Evolutionary conservation across 2,329 filamentous ascomycete genomes (phyloP).

Genomic region (Ceratocystis diversiconidia): DNA sequence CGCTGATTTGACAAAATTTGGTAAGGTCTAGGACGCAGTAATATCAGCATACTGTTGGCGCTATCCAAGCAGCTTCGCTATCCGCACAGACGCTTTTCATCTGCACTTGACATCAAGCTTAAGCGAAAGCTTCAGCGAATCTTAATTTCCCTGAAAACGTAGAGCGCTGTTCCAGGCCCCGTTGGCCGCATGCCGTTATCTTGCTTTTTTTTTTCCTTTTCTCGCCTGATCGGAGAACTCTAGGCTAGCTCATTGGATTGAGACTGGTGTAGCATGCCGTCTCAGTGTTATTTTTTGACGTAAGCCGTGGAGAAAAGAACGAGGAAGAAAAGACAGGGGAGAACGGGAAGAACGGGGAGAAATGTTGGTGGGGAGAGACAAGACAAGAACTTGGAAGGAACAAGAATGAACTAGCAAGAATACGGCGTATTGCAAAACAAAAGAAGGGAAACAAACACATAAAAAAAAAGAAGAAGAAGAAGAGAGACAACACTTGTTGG

Average conservation of each 20-base stretch:
- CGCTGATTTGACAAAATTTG: neutral
- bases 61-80: neutral
- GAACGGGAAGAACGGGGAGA: neutral
- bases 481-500: neutral
- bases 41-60: neutral
- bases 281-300: neutral
- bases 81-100: constrained; percentile 11
- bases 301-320: neutral
- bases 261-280: neutral
- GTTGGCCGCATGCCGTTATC: neutral
- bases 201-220: neutral
- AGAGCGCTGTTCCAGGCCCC: neutral
- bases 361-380: neutral
- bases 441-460: too few relatives aligned
- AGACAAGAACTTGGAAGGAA: neutral
- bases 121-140: constrained; percentile 4
- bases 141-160: neutral
- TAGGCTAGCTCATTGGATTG: neutral
- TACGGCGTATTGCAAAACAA: neutral
- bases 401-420: neutral
- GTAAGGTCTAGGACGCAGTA: neutral
- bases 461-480: too few relatives aligned
- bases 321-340: neutral
- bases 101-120: constrained; percentile 9
- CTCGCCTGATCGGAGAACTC: neutral